Base-by-base conservation (phyloP, 2,329 filamentous ascomycete species). In the Beauveria sp. region DNA sequence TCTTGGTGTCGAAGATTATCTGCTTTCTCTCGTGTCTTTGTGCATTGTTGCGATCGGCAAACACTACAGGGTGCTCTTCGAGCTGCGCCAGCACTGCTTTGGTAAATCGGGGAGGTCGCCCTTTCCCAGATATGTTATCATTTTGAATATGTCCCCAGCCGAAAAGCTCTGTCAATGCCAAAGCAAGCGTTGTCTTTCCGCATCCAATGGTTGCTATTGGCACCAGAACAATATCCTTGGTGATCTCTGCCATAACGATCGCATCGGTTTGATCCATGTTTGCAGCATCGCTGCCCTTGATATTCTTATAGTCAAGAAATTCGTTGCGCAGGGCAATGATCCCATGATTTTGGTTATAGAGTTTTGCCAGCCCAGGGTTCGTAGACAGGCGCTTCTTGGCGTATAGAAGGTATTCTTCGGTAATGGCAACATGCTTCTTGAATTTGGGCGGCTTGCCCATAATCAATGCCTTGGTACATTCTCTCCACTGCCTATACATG, bases 401-500 rank as follows among this genome's bases (percentile, higher is more conserved):
- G 72, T 90, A 99, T 12, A 85, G 72, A 7, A 99, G 79, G 71
- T 99, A 99, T 70, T 96, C 89, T 70, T 96, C 87, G 0, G 95
- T 99, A 67, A 99, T 95, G 66, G 87, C 84, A 67, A 85, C 78
- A 73, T 99, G 95, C 74, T 98, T 98, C 77, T 86, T 93, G 77
- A 84, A 89, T 66, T 82, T 89, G 12, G 93, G 91, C 45, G 84
- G 76, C 67, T 85, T 89, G 16, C 89, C 89, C 1, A 81, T 70
- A 66, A 99, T 97, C 62, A 98, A 75, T 5, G 90, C 84, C 73
- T 96, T 98, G 47, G 95, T 99, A 72, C 90, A 96, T 77, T 99
- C 95, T 64, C 95, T 87, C 95, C 95, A 99, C 77, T 99, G 95
- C 26, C 95, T 87, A 76, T 98, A 99, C 91, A 99, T 96, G 63